A percentile compares a stretch with the other conserved stretches of the same genome.
Conservation (phyloP, 306 rosid genomes). For the Quercus parvula region DNA sequence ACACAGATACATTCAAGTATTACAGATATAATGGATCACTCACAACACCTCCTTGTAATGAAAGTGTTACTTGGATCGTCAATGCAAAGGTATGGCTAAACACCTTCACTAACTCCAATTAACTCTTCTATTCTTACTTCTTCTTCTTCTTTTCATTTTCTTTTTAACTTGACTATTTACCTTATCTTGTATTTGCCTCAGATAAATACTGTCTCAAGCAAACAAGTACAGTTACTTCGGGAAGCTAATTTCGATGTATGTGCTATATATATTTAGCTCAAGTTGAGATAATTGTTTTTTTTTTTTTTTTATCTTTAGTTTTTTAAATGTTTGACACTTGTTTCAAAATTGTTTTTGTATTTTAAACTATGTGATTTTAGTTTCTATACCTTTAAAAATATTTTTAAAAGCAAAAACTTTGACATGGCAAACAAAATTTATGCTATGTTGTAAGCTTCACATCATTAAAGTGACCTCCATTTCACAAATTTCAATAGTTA, state of each 20-base stretch:
- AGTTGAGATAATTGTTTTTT: background rate
- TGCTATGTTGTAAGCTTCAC: too few species aligned
- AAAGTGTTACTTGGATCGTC: conserved; percentile 69
- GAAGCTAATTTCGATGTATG: background rate
- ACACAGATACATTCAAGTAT: conserved; percentile 37
- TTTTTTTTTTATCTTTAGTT: background rate
- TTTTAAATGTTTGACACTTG: background rate
- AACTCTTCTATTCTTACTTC: background rate
- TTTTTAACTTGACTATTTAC: too few species aligned
- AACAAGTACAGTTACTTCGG: background rate
- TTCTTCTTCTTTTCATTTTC: background rate
- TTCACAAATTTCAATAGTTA: too few species aligned
- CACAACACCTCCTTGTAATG: conserved; percentile 72
- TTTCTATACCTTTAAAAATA: too few species aligned
- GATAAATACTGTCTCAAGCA: conserved; percentile 40
- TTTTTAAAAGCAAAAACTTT: too few species aligned
- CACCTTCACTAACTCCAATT: background rate
- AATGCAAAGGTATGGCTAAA: conserved; percentile 40
- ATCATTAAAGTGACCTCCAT: too few species aligned
- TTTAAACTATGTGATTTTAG: too few species aligned
- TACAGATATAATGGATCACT: conserved; percentile 69
- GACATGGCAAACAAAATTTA: too few species aligned
- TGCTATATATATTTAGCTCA: background rate
- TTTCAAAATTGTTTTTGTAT: too few species aligned
- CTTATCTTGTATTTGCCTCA: background rate